Evolutionary conservation across 768 basidiomycete genomes (phyloP), one percentile per base, ranked within the genome.

Genomic region (Macrocybe gigantea): DNA sequence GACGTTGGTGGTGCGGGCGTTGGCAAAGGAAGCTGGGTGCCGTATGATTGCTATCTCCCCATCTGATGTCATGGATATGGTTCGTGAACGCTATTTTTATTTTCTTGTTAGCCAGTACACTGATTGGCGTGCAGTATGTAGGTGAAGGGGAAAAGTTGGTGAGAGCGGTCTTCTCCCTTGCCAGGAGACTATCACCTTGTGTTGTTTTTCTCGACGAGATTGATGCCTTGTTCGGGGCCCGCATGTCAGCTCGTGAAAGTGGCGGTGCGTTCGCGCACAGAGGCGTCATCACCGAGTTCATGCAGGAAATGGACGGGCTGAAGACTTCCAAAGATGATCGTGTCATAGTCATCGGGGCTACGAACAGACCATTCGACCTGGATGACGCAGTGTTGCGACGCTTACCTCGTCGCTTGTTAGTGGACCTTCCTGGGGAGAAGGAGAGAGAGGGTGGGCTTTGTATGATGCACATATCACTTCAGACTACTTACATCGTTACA

Each of bases 61-160:
- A 5, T 91, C 92, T 7, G 93, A 97, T 60, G 88, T 97, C 40
- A 92, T 94, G 83, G 93, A 96, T 62, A 94, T 94, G 90, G 90
- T 90, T 52, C 40, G 76, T 61, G 49, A 45, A 8, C 5, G 8
- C 34, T 29, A 33, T 38, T 32, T 38, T 22, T 36, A 30, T 49
- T 4, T 42, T 1, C 52, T 48, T 6, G 22, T 22, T 22, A 22
- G 4, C 22, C 49, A 22, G 31, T 5, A 29, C 40, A 8, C 36
- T 45, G 14, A 52, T 42, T 10, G 14, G 32, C 6, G 31, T 15
- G 33, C 50, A 90, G 88, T 91, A 91, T 63, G 87, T 90, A 35
- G 88, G 89, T 13, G 89, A 93, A 69, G 89, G 87, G 38, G 89
- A 93, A 60, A 92, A 93, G 60, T 80, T 92, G 12, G 93, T 96